Evolutionary conservation across 2,329 filamentous ascomycete genomes (phyloP), one percentile per base, ranked within the genome.

Genomic region (Aspergillus floridensis): DNA sequence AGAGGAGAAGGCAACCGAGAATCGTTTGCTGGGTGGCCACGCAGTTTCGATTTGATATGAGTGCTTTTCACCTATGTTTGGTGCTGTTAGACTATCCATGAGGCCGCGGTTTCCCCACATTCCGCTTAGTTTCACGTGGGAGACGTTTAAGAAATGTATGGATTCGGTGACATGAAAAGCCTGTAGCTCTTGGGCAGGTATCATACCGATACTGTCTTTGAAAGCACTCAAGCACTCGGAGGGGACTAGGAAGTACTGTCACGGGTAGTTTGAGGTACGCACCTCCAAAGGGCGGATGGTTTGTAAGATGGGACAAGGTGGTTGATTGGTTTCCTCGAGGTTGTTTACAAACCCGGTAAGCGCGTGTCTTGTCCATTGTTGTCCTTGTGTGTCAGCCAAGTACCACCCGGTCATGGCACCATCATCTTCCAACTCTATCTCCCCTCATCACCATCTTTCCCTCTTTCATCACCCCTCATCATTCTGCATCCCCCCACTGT

Each of bases 291-390:
- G 0, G 22, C 4, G 22, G 22, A 29, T 0, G 26, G 8, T 29
- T 29, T 29, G 14, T 19, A 44, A 16, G 16, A 51, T n/a, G 7
- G 52, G 12, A 44, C 26, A 21, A 16, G 26, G 24, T 21, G 21
- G 46, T n/a, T 61, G 56, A 63, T 61, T 61, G 61, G 61, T 50
- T 21, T 24, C n/a, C 5, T 1, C 14, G 29, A 49, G 12, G 35
- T 10, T 59, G 53, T 61, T 59, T 58, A 63, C 61, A 57, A 59
- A 47, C 46, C 55, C 32, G 61, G 62, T 53, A 63, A 55, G 62
- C 58, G 48, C 62, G 46, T 58, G 29, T 29, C 4, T 12, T 16
- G 32, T 41, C 35, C 29, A 32, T 41, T 19, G 16, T 32, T 32
- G 29, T 51, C 19, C 49, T 31, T 29, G 52, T 47, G 21, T 22